Evolutionary conservation across 1,284 basidiomycete genomes (phyloP).

Genomic region (Coniferiporia weirii): DNA sequence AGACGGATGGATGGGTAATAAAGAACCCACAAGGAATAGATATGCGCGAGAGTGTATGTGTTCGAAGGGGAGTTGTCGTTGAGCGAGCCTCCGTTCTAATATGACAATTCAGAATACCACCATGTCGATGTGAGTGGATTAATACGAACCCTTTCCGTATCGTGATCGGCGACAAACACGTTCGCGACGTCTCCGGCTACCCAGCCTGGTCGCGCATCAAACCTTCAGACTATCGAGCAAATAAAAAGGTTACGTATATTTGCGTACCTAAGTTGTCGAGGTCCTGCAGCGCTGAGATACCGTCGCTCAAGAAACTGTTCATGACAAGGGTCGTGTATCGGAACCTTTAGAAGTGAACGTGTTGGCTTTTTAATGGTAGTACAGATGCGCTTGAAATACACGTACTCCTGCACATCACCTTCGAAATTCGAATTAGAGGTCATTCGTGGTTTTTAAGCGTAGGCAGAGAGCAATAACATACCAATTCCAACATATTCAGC

Average conservation of each 20-base stretch:
- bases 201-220: constrained; percentile 41
- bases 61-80: constrained; percentile 60
- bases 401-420: constrained; percentile 64
- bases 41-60: constrained; percentile 51
- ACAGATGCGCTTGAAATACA: neutral
- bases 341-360: constrained; percentile 38
- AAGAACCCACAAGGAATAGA: constrained; percentile 48
- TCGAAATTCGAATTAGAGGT: constrained; percentile 1
- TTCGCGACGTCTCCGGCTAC: constrained; percentile 49
- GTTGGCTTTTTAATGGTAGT: neutral
- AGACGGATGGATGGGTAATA: neutral
- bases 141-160: constrained; percentile 54
- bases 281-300: constrained; percentile 48
- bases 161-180: constrained; percentile 65
- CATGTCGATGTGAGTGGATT: neutral
- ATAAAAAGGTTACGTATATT: neutral
- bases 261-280: constrained; percentile 47
- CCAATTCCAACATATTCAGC: constrained; percentile 51
- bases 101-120: neutral
- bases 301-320: constrained; percentile 45
- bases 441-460: neutral
- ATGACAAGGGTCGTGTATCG: constrained; percentile 51
- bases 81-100: constrained; percentile 47
- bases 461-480: constrained; percentile 21
- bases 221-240: neutral